Evolutionary conservation across 345 rosid species (phyloP).

Genomic region (Melaleuca alternifolia): DNA sequence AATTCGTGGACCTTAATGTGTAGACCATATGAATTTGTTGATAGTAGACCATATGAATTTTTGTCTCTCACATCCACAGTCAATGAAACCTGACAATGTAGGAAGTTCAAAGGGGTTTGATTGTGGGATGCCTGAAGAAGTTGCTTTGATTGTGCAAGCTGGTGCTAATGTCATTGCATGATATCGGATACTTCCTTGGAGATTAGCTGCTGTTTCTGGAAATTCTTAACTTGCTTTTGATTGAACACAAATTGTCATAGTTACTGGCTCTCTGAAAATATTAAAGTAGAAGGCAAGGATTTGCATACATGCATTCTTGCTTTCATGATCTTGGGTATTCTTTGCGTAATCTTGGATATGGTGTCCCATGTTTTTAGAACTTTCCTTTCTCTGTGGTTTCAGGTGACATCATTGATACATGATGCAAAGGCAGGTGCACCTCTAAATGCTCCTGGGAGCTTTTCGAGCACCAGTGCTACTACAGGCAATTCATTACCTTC

Average conservation of each 20-base stretch:
- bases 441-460: constrained; percentile 34
- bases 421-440: constrained; percentile 59
- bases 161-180: not conserved
- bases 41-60: not conserved
- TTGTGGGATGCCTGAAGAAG: not conserved
- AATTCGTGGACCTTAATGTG: not conserved
- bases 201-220: not conserved
- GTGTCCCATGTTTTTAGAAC: not conserved
- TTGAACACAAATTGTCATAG: not conserved
- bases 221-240: not conserved
- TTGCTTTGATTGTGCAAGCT: not conserved
- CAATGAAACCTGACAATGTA: not conserved
- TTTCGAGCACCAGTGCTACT: constrained; percentile 26
- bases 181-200: not conserved
- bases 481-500: constrained; percentile 62
- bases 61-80: not conserved
- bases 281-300: not conserved
- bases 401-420: constrained; percentile 72
- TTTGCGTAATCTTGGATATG: not conserved
- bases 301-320: not conserved
- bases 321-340: not conserved
- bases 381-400: not conserved
- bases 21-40: not conserved
- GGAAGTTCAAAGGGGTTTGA: not conserved
- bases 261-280: not conserved